Evolutionary conservation across 1,284 basidiomycete genomes (phyloP).

Genomic region (Hymenochaete sp.): DNA sequence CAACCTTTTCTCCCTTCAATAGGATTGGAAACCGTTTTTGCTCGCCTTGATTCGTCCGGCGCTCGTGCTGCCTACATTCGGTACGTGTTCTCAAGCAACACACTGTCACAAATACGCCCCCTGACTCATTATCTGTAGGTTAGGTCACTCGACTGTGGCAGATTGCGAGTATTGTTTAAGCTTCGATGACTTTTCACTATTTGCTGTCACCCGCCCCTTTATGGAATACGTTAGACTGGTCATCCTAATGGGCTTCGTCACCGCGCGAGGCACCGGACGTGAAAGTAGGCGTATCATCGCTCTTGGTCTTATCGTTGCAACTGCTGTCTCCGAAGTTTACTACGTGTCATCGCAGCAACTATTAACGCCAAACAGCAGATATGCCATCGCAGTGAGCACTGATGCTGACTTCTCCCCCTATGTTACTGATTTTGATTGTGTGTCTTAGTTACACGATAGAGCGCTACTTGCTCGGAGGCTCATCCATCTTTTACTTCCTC

Average conservation of each 20-base stretch:
- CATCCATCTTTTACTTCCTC: constrained; percentile 51
- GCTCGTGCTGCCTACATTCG: constrained; percentile 50
- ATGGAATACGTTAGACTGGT: constrained; percentile 51
- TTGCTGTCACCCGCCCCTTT: constrained; percentile 43
- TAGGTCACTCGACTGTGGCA: constrained; percentile 54
- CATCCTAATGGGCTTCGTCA: constrained; percentile 45
- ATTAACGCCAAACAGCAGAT: constrained; percentile 31
- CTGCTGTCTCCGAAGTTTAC: constrained; percentile 47
- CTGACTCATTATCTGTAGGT: constrained; percentile 33
- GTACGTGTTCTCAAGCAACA: constrained; percentile 30
- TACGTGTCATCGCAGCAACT: constrained; percentile 40
- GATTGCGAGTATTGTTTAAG: constrained; percentile 55
- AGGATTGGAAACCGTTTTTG: constrained; percentile 44
- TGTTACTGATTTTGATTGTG: constrained; percentile 1
- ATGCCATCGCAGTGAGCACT: background rate
- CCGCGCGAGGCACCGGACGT: constrained; percentile 30
- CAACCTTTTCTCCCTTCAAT: constrained; percentile 29
- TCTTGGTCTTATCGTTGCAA: constrained; percentile 39
- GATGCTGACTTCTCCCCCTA: background rate
- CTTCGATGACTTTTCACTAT: constrained; percentile 49
- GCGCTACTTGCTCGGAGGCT: constrained; percentile 44
- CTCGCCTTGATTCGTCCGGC: constrained; percentile 49
- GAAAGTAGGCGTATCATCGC: constrained; percentile 43
- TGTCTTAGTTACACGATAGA: constrained; percentile 54
- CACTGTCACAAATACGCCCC: background rate